These are phyloP conservation scores for Nyssa sinensis DNA, from an alignment of 148 eudicot species.

Conservation along the genomic window DNA sequence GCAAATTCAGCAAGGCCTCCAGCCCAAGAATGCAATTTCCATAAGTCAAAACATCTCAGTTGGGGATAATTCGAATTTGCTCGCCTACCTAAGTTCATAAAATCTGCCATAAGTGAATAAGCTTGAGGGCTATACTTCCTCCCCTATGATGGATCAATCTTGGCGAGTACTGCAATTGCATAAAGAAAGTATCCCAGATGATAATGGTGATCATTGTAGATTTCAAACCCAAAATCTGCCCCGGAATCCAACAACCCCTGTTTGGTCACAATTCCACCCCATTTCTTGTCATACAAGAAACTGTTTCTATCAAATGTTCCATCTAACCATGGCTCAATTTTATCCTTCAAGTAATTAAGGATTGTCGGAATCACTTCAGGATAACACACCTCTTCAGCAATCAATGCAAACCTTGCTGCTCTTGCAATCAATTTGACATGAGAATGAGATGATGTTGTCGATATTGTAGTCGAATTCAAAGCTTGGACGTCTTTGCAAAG, in stretches of 20 bases:
- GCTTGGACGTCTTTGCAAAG: too few species aligned
- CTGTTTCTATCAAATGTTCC: slow-evolving; percentile 73
- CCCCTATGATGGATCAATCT: slow-evolving; percentile 87
- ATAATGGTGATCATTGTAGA: too few species aligned
- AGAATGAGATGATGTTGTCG: slow-evolving; percentile 79
- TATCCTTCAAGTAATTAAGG: slow-evolving; percentile 54
- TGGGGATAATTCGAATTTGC: too few species aligned
- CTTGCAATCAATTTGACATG: slow-evolving; percentile 83
- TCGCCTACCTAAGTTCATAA: too few species aligned
- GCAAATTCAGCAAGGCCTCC: slow-evolving; percentile 81
- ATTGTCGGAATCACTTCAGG: slow-evolving; percentile 66
- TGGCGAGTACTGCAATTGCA: too few species aligned
- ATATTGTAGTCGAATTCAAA: too few species aligned
- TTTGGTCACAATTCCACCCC: too few species aligned
- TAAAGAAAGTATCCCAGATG: too few species aligned
- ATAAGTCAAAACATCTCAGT: too few species aligned
- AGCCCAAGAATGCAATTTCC: too few species aligned
- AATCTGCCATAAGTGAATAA: slow-evolving; percentile 77
- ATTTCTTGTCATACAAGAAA: slow-evolving; percentile 68
- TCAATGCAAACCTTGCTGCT: slow-evolving; percentile 85
- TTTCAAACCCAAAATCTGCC: too few species aligned
- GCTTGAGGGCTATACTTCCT: slow-evolving; percentile 73
- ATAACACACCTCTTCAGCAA: slow-evolving; percentile 58
- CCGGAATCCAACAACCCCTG: too few species aligned
- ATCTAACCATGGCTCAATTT: slow-evolving; percentile 86